A percentile compares a stretch with the other conserved stretches of the same genome.
phyloP scores from a whole-genome alignment of 1,284 basidiomycete genomes.

The Microbotryum violaceum region DNA sequence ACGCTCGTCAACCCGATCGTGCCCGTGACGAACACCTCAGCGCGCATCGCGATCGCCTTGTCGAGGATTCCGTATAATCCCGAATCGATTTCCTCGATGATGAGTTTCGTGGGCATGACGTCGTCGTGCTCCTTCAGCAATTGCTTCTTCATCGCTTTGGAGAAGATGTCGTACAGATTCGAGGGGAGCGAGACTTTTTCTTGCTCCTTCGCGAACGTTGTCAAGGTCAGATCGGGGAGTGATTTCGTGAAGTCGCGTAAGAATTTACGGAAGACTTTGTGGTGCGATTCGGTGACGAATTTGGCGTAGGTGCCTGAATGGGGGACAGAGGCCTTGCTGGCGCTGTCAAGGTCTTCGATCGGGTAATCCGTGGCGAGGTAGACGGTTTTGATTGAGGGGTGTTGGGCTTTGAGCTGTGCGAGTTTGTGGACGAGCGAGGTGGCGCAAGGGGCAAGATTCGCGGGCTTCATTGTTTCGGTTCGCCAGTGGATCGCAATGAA shows the following conservation, averaged over 20 bases:
- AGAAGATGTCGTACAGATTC: neutral
- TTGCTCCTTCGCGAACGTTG: slow-evolving; percentile 35
- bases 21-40: slow-evolving; percentile 37
- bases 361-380: slow-evolving; percentile 40
- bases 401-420: slow-evolving; percentile 14
- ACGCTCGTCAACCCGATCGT: slow-evolving; percentile 15
- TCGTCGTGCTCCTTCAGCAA: neutral
- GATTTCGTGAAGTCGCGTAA: slow-evolving; percentile 21
- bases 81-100: slow-evolving; percentile 31
- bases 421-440: slow-evolving; percentile 31
- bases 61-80: slow-evolving; percentile 38
- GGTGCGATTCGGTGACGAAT: slow-evolving; percentile 34
- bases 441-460: slow-evolving; percentile 34
- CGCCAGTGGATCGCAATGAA: slow-evolving; percentile 38
- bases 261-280: slow-evolving; percentile 32
- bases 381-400: slow-evolving; percentile 32
- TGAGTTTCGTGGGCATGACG: neutral
- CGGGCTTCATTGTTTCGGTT: slow-evolving; percentile 34
- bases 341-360: slow-evolving; percentile 30
- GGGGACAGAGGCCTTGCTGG: slow-evolving; percentile 9
- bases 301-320: slow-evolving; percentile 38
- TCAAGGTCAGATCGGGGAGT: slow-evolving; percentile 17
- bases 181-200: slow-evolving; percentile 5
- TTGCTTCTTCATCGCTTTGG: neutral
- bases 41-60: slow-evolving; percentile 33